phyloP scores from a whole-genome alignment of 2,329 filamentous ascomycete species.

The Penicillium sp. region DNA sequence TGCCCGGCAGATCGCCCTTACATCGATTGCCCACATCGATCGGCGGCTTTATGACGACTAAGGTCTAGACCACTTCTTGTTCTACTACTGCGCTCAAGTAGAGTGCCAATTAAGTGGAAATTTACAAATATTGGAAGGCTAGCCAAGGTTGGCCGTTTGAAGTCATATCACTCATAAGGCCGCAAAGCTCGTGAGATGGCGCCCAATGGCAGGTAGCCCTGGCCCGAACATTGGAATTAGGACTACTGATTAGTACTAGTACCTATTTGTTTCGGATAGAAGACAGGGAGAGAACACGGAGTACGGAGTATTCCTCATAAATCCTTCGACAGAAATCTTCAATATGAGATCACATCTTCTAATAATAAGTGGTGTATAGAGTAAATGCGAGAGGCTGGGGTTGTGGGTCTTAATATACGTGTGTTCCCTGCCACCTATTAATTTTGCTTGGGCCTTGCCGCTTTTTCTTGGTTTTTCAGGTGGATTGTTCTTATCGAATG shows the following conservation, averaged over 20 bases:
- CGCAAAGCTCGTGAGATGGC: not conserved
- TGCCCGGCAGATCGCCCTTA: not conserved
- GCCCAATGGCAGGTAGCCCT: not conserved
- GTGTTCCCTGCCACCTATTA: slow-evolving; percentile 1
- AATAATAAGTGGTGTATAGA: not conserved
- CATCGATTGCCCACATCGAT: not conserved
- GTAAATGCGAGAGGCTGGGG: slow-evolving; percentile 2
- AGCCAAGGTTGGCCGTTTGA: not conserved
- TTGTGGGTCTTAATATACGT: not conserved
- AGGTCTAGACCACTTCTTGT: not conserved
- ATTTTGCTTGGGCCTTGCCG: slow-evolving; percentile 3
- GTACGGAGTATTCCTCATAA: not conserved
- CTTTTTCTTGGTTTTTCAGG: slow-evolving; percentile 1
- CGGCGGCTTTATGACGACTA: not conserved
- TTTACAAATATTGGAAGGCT: not conserved
- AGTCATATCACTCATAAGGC: not conserved
- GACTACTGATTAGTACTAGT: not conserved
- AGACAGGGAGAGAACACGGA: not conserved
- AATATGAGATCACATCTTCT: slow-evolving; percentile 2
- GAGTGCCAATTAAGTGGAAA: not conserved
- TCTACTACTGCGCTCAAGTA: not conserved
- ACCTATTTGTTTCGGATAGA: not conserved
- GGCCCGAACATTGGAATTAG: not conserved
- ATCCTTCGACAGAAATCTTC: not conserved
- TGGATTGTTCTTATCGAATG: not conserved